These are phyloP conservation scores for Jacaranda copaia DNA, from an alignment of 257 asterid species.

Conservation along the genomic window DNA sequence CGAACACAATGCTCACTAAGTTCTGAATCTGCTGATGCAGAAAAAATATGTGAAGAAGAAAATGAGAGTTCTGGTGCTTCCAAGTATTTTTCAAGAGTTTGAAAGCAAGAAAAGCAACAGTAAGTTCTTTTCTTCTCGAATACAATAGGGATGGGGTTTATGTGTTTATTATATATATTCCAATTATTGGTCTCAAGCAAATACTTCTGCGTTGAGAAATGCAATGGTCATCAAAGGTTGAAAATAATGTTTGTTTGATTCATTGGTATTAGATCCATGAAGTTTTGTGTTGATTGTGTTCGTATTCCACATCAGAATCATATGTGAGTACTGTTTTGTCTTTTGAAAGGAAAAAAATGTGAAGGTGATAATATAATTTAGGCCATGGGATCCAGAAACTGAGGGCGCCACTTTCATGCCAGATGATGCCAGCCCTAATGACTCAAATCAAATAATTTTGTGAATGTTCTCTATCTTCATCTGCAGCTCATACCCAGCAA, in stretches of 20 bases:
- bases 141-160: background rate
- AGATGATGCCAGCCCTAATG: constrained; percentile 23
- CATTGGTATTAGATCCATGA: constrained; percentile 27
- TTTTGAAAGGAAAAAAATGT: background rate
- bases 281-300: background rate
- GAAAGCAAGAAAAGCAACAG: constrained; percentile 48
- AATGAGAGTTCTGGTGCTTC: constrained; percentile 48
- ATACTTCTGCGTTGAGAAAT: constrained; percentile 21
- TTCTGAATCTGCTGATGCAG: constrained; percentile 39
- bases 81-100: constrained; percentile 42
- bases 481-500: constrained; percentile 55
- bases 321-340: background rate
- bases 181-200: constrained; percentile 23
- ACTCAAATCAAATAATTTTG: constrained; percentile 4
- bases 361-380: background rate
- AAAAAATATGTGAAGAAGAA: constrained; percentile 61
- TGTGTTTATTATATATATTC: constrained; percentile 7
- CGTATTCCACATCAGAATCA: constrained; percentile 8
- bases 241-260: constrained; percentile 18
- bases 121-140: constrained; percentile 45
- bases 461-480: constrained; percentile 23
- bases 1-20: constrained; percentile 29
- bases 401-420: background rate
- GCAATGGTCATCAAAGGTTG: constrained; percentile 9
- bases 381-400: background rate